Base-by-base conservation (phyloP, 345 rosid genomes). In the Eucalyptus paniculata region DNA sequence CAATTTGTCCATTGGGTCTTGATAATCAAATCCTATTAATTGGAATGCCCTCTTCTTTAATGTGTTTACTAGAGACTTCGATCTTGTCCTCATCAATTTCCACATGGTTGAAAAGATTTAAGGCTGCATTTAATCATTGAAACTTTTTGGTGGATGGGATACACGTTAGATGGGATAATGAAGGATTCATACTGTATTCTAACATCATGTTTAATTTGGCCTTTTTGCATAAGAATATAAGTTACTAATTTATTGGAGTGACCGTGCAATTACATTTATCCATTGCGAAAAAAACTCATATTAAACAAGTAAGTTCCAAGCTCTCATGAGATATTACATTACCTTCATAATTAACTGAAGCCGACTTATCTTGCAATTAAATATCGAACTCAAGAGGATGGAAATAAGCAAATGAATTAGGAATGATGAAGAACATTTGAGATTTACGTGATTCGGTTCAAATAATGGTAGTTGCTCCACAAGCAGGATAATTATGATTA, bases 361-460 rank as follows among this genome's bases (percentile, higher is more conserved):
- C 1, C 16, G 0, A 67, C 80, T n/a, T 67, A 16, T 67, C 80
- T 32, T 67, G 80, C 42, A 8, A 69, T 69, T 17, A 16, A 16
- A 69, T 69, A 32, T 67, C 2, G 2, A 34, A 69, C 42, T 69
- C 80, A 11, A n/a, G 77, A 8, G 40, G 40, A 15, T 67, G 23
- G 9, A 67, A 67, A n/a, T n/a, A n/a, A 67, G 40, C 9, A n/a
- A 16, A 67, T 67, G 32, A n/a, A 67, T 67, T 67, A 67, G 12
- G 81, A 34, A 69, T 5, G 3, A 69, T 32, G 19, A 34, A 32
- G 3, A 17, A 17, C 24, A 18, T 9, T 8, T 17, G 40, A 32
- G 11, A 9, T 67, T 67, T 32, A 16, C 0, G 0, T 1, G 5
- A 0, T 67, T 32, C 1, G 2, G 1, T 16, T 37, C 4, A 17